Evolutionary conservation across 2,329 filamentous ascomycete genomes (phyloP), one percentile per base, ranked within the genome.

Genomic region (Massarina eburnea): DNA sequence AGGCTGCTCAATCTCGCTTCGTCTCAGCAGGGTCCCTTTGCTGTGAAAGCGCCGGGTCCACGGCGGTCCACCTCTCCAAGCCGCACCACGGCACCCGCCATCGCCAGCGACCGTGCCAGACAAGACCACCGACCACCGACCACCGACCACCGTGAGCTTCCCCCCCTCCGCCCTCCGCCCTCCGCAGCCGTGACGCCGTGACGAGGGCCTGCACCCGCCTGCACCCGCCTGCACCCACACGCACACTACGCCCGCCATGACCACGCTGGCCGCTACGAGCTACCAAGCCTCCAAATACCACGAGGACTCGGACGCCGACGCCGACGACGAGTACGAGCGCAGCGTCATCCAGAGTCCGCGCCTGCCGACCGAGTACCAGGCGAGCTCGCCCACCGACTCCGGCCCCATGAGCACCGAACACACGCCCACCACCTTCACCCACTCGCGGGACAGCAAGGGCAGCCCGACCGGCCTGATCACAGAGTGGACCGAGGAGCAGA

Each of bases 401-500:
- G 86, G 89, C 55, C 80, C 85, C 48, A 81, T 81, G 32, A 89
- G 83, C 37, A 77, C 75, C 43, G 86, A 91, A 62, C 88, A 91
- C 67, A 91, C 88, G 7, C 88, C 88, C 17, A 92, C 88, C 39
- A 90, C 86, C 40, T 89, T 88, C 60, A 84, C 82, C 54, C 84
- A 86, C 61, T 82, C 80, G 66, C 42, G 66, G 22, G 82, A 80
- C 61, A 80, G 79, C 64, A 84, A 87, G 68, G 76, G 80, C 43
- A 76, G 88, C 55, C 87, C 87, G 57, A 85, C 87, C 62, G 88
- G 86, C 38, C 82, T 87, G 64, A 88, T 92, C 58, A 84, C 84
- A 24, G 85, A 90, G 60, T 94, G 88, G 88, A 85, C 85, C 2
- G 85, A 84, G 14, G 89, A 95, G 48, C 90, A 97, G 73, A 91